A percentile compares a stretch with the other conserved stretches of the same genome.
These are phyloP conservation scores for Carex arenaria DNA, from an alignment of 202 grass and related monocot species.

Conservation along the genomic window DNA sequence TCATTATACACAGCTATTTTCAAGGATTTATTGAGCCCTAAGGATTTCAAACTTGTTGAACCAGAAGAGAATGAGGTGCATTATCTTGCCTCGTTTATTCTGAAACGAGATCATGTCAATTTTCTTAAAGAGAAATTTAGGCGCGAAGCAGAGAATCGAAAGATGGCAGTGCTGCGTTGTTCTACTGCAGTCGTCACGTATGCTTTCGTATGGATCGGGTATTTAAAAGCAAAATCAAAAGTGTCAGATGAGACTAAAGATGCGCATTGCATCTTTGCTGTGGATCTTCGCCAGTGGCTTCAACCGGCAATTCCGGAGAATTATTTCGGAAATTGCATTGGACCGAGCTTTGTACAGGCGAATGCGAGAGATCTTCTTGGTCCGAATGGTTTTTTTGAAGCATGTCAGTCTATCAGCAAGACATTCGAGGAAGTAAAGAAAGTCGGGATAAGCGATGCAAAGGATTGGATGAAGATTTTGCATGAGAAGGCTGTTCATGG, in stretches of 20 bases:
- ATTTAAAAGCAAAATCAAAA: conserved; percentile 14
- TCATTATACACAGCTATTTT: not conserved
- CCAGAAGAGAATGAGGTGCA: not conserved
- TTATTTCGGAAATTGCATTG: conserved; percentile 49
- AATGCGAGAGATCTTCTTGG: not conserved
- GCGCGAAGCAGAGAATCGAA: not conserved
- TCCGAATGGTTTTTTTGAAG: conserved; percentile 6
- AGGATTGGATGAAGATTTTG: not conserved
- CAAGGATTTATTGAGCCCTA: not conserved
- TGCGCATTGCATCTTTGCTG: not conserved
- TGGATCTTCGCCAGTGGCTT: conserved; percentile 20
- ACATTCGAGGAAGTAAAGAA: conserved; percentile 23
- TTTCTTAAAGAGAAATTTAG: conserved; percentile 25
- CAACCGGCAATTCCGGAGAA: conserved; percentile 10
- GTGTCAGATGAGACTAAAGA: not conserved
- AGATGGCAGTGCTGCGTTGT: not conserved
- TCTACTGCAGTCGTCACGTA: conserved; percentile 18
- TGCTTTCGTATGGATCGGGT: conserved; percentile 25
- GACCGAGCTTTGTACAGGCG: conserved; percentile 8
- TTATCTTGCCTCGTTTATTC: conserved; percentile 23
- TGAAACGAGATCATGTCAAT: conserved; percentile 8
- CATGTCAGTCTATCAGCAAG: not conserved
- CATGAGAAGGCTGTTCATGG: not conserved
- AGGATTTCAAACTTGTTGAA: not conserved
- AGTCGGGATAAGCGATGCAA: not conserved